Evolutionary conservation across 352 stramenopile genomes (phyloP).

Genomic region (Aphanomyces cochlioides): DNA sequence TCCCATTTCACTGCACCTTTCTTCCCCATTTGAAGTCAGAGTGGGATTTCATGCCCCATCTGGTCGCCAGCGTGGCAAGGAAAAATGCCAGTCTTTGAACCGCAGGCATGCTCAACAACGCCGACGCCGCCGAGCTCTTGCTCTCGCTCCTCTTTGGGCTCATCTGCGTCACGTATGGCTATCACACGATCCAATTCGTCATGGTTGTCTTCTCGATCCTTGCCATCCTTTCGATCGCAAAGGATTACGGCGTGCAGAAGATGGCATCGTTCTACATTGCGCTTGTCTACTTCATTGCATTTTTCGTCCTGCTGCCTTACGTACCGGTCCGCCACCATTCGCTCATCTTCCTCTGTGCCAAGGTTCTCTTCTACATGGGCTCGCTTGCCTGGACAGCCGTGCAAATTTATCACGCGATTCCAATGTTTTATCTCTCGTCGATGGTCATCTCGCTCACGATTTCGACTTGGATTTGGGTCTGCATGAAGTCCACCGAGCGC

Average conservation of each 20-base stretch:
- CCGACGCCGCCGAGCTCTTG: background rate
- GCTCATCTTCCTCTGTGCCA: conserved; percentile 11
- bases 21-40: too few relatives aligned
- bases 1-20: too few relatives aligned
- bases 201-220: conserved; percentile 22
- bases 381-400: background rate
- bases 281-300: conserved; percentile 3
- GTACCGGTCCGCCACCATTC: conserved; percentile 1
- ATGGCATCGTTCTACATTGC: conserved; percentile 18
- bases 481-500: conserved; percentile 6
- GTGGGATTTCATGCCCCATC: too few relatives aligned
- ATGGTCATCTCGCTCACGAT: background rate
- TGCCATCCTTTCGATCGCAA: conserved; percentile 19
- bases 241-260: background rate
- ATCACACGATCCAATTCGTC: conserved; percentile 12
- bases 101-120: background rate
- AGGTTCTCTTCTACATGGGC: conserved; percentile 7
- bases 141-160: conserved; percentile 12
- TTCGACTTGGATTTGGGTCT: background rate
- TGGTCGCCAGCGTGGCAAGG: too few relatives aligned
- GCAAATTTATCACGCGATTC: background rate
- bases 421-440: conserved; percentile 13
- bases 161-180: conserved; percentile 7
- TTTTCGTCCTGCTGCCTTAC: conserved; percentile 15
- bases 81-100: too few relatives aligned